phyloP scores from a whole-genome alignment of 306 rosid species.

The Geum urbanum region DNA sequence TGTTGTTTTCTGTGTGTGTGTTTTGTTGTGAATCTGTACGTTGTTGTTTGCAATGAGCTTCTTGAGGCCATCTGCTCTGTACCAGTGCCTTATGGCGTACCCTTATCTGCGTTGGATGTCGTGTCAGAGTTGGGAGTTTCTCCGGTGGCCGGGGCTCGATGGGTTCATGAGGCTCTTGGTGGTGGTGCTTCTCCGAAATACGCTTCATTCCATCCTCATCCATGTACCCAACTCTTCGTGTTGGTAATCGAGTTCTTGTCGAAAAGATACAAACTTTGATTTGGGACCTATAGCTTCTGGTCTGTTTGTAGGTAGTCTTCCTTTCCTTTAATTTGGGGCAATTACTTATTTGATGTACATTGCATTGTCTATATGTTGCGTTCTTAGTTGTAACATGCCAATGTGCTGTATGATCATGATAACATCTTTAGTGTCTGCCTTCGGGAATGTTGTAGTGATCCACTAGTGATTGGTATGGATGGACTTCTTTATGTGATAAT shows the following conservation, averaged over 20 bases:
- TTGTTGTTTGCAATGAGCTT: slow-evolving; percentile 42
- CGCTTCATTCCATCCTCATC: slow-evolving; percentile 76
- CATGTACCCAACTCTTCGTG: slow-evolving; percentile 79
- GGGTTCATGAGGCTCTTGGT: slow-evolving; percentile 65
- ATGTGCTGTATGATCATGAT: not conserved
- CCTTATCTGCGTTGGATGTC: slow-evolving; percentile 65
- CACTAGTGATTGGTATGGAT: not conserved
- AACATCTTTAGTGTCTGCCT: not conserved
- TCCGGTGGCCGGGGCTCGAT: slow-evolving; percentile 77
- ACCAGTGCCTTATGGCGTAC: slow-evolving; percentile 31
- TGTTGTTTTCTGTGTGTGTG: slow-evolving; percentile 4
- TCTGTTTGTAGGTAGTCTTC: too few relatives aligned
- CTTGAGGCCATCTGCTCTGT: slow-evolving; percentile 61
- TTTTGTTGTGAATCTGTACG: slow-evolving; percentile 5
- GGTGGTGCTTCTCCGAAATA: slow-evolving; percentile 59
- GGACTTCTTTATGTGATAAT: not conserved
- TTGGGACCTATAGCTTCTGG: not conserved
- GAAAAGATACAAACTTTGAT: slow-evolving; percentile 47
- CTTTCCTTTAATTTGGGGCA: too few relatives aligned
- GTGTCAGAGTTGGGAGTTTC: slow-evolving; percentile 73
- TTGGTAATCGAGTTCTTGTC: slow-evolving; percentile 69
- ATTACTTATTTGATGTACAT: too few relatives aligned
- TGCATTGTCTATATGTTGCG: too few relatives aligned
- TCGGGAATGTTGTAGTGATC: not conserved
- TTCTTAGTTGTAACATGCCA: not conserved